Conservation (phyloP, 31 red algal genomes). For the Pterothamnion heteromorphum region DNA sequence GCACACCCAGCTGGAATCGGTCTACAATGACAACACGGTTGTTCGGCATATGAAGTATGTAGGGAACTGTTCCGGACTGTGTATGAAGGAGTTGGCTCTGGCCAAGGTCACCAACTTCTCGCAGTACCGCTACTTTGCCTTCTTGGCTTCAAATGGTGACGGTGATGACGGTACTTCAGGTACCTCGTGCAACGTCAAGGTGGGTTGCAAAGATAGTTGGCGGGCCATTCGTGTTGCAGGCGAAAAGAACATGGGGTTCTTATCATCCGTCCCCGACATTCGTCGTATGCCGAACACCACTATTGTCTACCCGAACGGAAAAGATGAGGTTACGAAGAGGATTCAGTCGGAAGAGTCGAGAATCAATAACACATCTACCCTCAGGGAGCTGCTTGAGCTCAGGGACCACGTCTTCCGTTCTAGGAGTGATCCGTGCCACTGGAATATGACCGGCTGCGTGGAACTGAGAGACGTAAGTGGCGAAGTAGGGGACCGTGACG, state of each 20-base stretch:
- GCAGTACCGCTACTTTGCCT: too few species aligned
- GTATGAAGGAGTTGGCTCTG: too few species aligned
- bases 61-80: not conserved
- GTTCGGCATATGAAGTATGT: not conserved
- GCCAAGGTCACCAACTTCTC: too few species aligned
- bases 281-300: too few species aligned
- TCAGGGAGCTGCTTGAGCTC: not conserved
- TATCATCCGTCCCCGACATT: too few species aligned
- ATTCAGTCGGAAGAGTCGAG: not conserved
- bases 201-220: not conserved
- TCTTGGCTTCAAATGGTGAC: too few species aligned
- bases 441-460: not conserved
- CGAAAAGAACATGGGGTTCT: too few species aligned
- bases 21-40: not conserved
- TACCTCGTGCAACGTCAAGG: not conserved
- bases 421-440: not conserved
- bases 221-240: not conserved
- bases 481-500: too few species aligned
- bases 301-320: not conserved
- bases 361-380: not conserved
- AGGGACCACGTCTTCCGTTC: not conserved
- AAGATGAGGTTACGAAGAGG: not conserved
- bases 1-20: not conserved
- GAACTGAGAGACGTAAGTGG: too few species aligned
- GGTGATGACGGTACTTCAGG: too few species aligned